Evolutionary conservation across 163 green algal genomes (phyloP).

Genomic region (Coccomyxa subellipsoidea): DNA sequence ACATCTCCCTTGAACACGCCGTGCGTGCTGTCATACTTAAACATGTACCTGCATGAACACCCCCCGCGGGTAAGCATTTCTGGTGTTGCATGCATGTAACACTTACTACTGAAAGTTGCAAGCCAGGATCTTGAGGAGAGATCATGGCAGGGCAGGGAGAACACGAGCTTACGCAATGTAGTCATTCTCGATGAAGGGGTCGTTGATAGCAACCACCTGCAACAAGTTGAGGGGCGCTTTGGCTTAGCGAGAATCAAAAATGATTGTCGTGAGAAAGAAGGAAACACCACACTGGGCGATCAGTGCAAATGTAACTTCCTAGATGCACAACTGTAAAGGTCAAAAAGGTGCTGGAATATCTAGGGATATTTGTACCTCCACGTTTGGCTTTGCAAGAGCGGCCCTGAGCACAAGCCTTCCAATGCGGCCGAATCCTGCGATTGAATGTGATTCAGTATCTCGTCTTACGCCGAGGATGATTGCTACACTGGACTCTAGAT

Average conservation of each 20-base stretch:
- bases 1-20: slow-evolving; percentile 54
- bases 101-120: neutral
- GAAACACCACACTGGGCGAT: too few species aligned
- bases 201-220: slow-evolving; percentile 82
- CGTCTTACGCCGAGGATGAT: too few species aligned
- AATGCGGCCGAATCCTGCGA: slow-evolving; percentile 88
- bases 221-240: neutral
- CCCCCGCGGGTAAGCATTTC: neutral
- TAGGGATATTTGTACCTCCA: slow-evolving; percentile 54
- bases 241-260: too few species aligned
- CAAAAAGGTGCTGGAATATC: neutral
- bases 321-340: neutral
- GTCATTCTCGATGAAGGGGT: slow-evolving; percentile 87
- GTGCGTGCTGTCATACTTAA: slow-evolving; percentile 88
- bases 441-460: neutral
- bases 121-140: neutral
- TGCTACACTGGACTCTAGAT: neutral
- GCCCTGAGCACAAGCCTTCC: slow-evolving; percentile 67
- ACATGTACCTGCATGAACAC: slow-evolving; percentile 31
- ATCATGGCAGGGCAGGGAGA: slow-evolving; percentile 63
- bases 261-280: too few species aligned
- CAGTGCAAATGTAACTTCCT: too few species aligned
- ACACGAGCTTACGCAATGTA: slow-evolving; percentile 40
- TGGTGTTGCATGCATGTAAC: neutral
- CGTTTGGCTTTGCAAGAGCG: slow-evolving; percentile 69